These are phyloP conservation scores for Candida jianshihensis DNA, from an alignment of 805 yeast genomes.

Conservation along the genomic window DNA sequence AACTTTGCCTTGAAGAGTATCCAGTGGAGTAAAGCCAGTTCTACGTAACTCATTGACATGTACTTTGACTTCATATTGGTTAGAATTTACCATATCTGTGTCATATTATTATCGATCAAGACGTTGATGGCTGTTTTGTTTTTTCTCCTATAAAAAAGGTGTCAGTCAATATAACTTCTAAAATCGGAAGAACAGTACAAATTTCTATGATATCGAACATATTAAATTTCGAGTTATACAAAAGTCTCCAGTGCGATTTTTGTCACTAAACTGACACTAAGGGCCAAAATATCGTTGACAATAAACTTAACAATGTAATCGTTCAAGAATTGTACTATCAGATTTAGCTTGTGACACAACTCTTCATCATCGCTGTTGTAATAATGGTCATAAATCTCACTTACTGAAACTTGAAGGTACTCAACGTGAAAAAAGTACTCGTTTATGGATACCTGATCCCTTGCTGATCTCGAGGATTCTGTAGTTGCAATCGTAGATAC, in stretches of 20 bases:
- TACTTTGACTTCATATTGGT: constrained; percentile 5
- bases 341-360: constrained; percentile 1
- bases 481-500: constrained; percentile 1
- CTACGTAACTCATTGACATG: constrained; percentile 2
- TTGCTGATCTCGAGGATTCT: constrained; percentile 6
- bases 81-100: neutral
- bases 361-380: constrained; percentile 2
- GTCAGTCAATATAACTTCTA: too few relatives aligned
- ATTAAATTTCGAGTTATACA: neutral
- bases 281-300: constrained; percentile 2
- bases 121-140: neutral
- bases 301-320: constrained; percentile 9
- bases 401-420: constrained; percentile 4
- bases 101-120: neutral
- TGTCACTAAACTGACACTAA: constrained; percentile 1
- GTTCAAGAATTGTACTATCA: constrained; percentile 4
- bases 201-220: too few relatives aligned
- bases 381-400: constrained; percentile 3
- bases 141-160: too few relatives aligned
- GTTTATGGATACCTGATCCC: constrained; percentile 8
- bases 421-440: constrained; percentile 7
- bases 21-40: constrained; percentile 36
- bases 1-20: constrained; percentile 35
- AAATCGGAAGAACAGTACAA: too few relatives aligned
- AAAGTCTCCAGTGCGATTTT: neutral